Evolutionary conservation across 2,329 filamentous ascomycete species (phyloP).

Genomic region (Ilyonectria robusta): DNA sequence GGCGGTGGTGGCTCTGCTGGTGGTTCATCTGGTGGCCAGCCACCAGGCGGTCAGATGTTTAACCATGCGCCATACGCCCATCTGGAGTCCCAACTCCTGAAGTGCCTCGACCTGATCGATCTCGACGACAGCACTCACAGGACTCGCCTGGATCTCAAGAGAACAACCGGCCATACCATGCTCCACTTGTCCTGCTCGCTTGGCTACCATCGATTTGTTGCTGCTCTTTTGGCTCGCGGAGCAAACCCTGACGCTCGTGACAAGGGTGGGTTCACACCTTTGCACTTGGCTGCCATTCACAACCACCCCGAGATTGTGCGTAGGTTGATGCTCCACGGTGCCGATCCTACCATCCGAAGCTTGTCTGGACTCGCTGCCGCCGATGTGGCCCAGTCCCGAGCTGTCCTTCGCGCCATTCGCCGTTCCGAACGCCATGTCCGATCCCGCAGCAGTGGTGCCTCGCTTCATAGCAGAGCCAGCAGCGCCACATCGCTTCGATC

Average conservation of each 20-base stretch:
- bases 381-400: constrained; percentile 77
- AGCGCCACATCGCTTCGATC: constrained; percentile 78
- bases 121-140: constrained; percentile 80
- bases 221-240: constrained; percentile 82
- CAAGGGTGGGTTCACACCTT: constrained; percentile 83
- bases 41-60: constrained; percentile 61
- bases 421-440: constrained; percentile 73
- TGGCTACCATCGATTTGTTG: constrained; percentile 82
- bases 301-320: constrained; percentile 83
- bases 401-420: constrained; percentile 75
- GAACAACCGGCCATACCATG: constrained; percentile 81
- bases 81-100: constrained; percentile 78
- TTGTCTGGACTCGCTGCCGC: constrained; percentile 78
- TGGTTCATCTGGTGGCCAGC: constrained; percentile 55
- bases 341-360: constrained; percentile 79
- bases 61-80: constrained; percentile 62
- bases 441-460: constrained; percentile 78
- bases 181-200: constrained; percentile 84
- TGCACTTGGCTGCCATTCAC: constrained; percentile 86
- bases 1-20: constrained; percentile 32
- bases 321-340: constrained; percentile 80
- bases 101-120: constrained; percentile 84
- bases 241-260: constrained; percentile 83
- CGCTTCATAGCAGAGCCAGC: constrained; percentile 72
- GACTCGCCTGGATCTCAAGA: constrained; percentile 76